Evolutionary conservation across 2,329 filamentous ascomycete species (phyloP).

Genomic region (Botrytis deweyae): DNA sequence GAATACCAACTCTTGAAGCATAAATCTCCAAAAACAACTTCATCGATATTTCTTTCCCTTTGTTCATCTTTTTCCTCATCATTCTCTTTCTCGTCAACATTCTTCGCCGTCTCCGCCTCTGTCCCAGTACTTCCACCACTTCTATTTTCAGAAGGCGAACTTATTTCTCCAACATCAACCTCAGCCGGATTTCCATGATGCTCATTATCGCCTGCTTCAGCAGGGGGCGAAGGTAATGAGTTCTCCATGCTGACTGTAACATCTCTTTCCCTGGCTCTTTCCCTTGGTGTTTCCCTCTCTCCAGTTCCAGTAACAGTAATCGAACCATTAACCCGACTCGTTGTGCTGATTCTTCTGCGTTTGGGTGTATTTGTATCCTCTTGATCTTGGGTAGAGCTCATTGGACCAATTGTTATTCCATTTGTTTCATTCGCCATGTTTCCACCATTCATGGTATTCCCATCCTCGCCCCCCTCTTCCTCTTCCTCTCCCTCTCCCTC

Average conservation of each 20-base stretch:
- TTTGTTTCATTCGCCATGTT: not conserved
- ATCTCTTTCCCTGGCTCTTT: slow-evolving; percentile 4
- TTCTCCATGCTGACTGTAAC: slow-evolving; percentile 9
- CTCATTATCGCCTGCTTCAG: slow-evolving; percentile 4
- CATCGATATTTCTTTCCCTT: slow-evolving; percentile 74
- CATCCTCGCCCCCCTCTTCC: not conserved
- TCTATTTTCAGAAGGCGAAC: not conserved
- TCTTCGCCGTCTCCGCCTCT: not conserved
- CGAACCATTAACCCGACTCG: not conserved
- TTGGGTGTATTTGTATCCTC: slow-evolving; percentile 2
- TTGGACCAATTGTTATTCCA: not conserved
- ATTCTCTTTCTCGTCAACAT: not conserved
- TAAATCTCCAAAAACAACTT: slow-evolving; percentile 80
- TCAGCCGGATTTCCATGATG: not conserved
- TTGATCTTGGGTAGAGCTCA: not conserved
- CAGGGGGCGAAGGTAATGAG: slow-evolving; percentile 1
- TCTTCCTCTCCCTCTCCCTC: not conserved
- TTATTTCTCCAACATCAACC: too few relatives aligned
- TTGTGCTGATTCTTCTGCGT: not conserved
- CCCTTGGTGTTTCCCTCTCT: not conserved
- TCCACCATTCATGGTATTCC: not conserved
- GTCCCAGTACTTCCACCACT: not conserved
- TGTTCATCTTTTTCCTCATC: slow-evolving; percentile 3
- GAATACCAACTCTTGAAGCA: slow-evolving; percentile 91
- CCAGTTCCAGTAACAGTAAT: not conserved